Evolutionary conservation across 2,329 filamentous ascomycete genomes (phyloP), one percentile per base, ranked within the genome.

Genomic region (Aureobasidium sp.): DNA sequence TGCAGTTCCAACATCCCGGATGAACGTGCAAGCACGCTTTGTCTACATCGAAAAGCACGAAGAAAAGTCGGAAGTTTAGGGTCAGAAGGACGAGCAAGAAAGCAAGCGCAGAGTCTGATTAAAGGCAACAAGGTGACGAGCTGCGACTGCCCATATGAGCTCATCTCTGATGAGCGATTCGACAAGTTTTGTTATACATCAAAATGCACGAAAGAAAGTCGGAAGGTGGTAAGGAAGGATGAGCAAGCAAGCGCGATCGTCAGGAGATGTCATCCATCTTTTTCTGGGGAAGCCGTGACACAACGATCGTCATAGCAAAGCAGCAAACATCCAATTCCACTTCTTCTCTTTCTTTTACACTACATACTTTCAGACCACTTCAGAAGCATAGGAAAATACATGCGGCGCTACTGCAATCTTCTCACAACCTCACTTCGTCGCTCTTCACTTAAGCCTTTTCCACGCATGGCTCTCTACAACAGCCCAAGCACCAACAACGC

Each of bases 391-490:
- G n/a, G 15, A 37, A 17, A 8, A 59, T 60, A 50, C 57, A 60
- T 60, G 57, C 57, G 57, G n/a, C 57, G 46, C 23, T 51, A 39
- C 36, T 15, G 17, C 9, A 42, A 26, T 36, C 26, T 42, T 46
- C n/a, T 60, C n/a, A n/a, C 23, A 60, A 42, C 26, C 9, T 23
- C 44, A 32, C 23, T 51, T 10, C 55, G 34, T 10, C 23, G 12
- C n/a, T 39, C 2, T 2, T 2, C 32, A 23, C 32, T 32, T 23
- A 50, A 6, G 34, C 8, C 9, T 5, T 1, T 27, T 51, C 57
- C 44, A 27, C 46, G 44, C 27, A 56, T 50, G 51, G 51, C 60
- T 12, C 50, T 62, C 39, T 56, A 62, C 41, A 62, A 57, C 56
- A 48, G 39, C 56, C 15, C 47, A 26, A 26, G 9, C 57, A 61